These are phyloP conservation scores for Emergomyces africanus DNA, from an alignment of 2,329 filamentous ascomycete species.

Conservation along the genomic window DNA sequence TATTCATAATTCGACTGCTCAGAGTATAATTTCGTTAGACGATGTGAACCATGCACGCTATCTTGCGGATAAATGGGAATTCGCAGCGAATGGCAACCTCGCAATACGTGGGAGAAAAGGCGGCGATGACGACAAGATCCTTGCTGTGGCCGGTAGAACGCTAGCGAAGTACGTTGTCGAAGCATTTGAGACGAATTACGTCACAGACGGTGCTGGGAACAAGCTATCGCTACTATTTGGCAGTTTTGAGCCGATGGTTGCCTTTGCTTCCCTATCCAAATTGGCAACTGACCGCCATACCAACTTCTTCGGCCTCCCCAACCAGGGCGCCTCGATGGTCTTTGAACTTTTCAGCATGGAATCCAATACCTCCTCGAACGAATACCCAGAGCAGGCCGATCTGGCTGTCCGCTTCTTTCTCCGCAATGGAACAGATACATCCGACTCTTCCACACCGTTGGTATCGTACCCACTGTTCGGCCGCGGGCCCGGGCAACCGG, in stretches of 20 bases:
- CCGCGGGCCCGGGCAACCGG: constrained; percentile 31
- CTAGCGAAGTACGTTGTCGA: constrained; percentile 27
- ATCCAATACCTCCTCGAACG: constrained; percentile 19
- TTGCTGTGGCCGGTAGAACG: constrained; percentile 32
- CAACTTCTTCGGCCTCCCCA: constrained; percentile 38
- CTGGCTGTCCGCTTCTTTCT: constrained; percentile 45
- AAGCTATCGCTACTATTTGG: constrained; percentile 40
- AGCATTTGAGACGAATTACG: constrained; percentile 28
- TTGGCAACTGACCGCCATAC: constrained; percentile 26
- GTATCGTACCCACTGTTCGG: constrained; percentile 40
- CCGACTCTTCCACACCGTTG: constrained; percentile 20
- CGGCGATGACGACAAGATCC: constrained; percentile 18
- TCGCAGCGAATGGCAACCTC: constrained; percentile 35
- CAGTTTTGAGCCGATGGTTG: constrained; percentile 36
- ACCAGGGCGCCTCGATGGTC: constrained; percentile 36
- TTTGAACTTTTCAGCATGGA: constrained; percentile 41
- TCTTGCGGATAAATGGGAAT: constrained; percentile 39
- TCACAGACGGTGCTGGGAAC: constrained; percentile 22
- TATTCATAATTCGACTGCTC: constrained; percentile 37
- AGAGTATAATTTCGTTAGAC: constrained; percentile 17
- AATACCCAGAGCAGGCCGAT: constrained; percentile 28
- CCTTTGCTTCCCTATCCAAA: constrained; percentile 36
- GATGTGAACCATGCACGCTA: constrained; percentile 27
- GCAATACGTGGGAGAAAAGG: constrained; percentile 14
- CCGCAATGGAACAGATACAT: constrained; percentile 40